Conservation (phyloP, 306 rosid species). For the Benincasa hispida region DNA sequence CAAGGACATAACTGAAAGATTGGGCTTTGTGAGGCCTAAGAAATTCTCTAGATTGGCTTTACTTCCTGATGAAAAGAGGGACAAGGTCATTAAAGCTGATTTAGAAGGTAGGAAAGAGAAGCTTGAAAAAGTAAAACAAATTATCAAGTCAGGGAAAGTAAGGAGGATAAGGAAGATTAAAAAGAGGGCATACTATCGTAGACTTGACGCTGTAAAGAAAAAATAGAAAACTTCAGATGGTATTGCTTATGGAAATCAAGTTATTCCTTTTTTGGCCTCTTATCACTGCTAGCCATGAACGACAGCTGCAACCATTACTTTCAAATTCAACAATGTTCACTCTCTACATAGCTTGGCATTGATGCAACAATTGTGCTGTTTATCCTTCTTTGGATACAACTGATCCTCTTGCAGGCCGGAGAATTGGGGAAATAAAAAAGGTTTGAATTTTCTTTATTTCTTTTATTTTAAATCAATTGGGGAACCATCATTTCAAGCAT, state of each 20-base stretch:
- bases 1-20: conserved; percentile 58
- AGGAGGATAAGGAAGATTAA: conserved; percentile 31
- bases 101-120: conserved; percentile 63
- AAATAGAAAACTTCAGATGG: not conserved
- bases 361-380: not conserved
- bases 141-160: conserved; percentile 19
- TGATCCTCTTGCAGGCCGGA: not conserved
- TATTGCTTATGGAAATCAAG: not conserved
- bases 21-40: conserved; percentile 76
- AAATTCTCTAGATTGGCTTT: conserved; percentile 80
- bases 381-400: not conserved
- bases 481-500: not conserved
- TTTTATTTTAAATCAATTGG: not conserved
- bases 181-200: conserved; percentile 33
- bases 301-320: not conserved
- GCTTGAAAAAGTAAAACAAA: conserved; percentile 55
- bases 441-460: not conserved
- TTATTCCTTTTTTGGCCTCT: not conserved
- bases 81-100: conserved; percentile 51
- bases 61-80: conserved; percentile 69
- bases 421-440: not conserved
- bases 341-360: not conserved
- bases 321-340: not conserved
- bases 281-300: not conserved
- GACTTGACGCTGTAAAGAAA: not conserved